These are phyloP conservation scores for Selaginella moellendorffii DNA, from an alignment of 75 land plant genomes.

Conservation along the genomic window DNA sequence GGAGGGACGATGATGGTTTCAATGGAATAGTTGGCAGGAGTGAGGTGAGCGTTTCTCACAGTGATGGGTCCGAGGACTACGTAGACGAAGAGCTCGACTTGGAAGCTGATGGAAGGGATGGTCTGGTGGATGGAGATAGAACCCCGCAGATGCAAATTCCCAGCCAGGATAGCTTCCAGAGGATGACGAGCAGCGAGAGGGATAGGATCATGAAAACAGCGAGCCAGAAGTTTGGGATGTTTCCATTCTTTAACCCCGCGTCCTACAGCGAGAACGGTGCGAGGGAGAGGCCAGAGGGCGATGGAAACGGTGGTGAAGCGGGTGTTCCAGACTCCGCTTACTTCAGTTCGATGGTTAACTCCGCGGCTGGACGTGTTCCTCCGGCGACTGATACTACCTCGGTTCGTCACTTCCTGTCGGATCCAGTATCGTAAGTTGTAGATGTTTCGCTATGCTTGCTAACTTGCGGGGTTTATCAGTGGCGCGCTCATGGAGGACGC, in stretches of 20 bases:
- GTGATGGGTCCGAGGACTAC: neutral
- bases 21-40: neutral
- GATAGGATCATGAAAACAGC: too few relatives aligned
- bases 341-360: neutral
- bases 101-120: neutral
- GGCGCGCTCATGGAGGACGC: constrained; percentile 89
- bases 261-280: neutral
- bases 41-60: neutral
- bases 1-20: neutral
- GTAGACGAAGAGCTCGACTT: neutral
- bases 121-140: too few relatives aligned
- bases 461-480: constrained; percentile 3
- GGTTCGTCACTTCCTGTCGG: neutral
- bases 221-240: neutral
- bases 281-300: neutral
- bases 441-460: neutral
- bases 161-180: too few relatives aligned
- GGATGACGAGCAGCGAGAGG: too few relatives aligned
- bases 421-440: neutral
- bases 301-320: neutral
- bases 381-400: neutral
- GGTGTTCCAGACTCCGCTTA: neutral
- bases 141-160: too few relatives aligned
- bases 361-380: neutral
- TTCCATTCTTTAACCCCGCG: neutral